Evolutionary conservation across 2,329 filamentous ascomycete genomes (phyloP), one percentile per base, ranked within the genome.

Genomic region (Alternaria triticimaculans): DNA sequence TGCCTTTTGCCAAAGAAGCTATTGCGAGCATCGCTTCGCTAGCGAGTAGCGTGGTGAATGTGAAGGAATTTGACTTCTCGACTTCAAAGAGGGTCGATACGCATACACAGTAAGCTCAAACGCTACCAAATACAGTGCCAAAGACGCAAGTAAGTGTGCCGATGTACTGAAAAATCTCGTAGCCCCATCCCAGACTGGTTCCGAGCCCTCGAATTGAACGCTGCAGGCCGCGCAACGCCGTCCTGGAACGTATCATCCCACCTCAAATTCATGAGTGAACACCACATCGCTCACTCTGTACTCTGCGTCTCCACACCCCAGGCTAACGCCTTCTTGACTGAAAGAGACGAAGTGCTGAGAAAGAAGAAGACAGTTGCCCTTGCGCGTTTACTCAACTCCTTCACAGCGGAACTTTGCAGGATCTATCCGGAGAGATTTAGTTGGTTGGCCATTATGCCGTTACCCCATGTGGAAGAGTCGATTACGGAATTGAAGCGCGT

Each of bases 371-470:
- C 78, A 1, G 28, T 73, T 9, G 78, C 77, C 10, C 64, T 80
- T 0, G 77, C 77, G 2, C 63, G 78, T 6, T 26, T 81, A n/a
- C 59, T 80, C 58, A 81, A 80, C 48, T 77, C 77, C 48, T 80
- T 69, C 33, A 56, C 58, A 1, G 72, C 72, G 2, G 71, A 74
- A 41, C 55, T 79, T 21, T 73, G 68, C 44, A 57, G 66, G 4
- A 48, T 71, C 3, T 75, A 67, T 60, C 75, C 77, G 0, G 68
- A 73, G 20, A 49, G 71, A 46, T 80, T 78, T 54, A 72, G 65
- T 37, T 78, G 69, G 66, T 15, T 78, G 50, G 73, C 71, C 5
- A 67, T 76, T 8, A 69, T 70, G 57, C 71, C 74, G 51, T 58
- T 78, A 55, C 77, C 77, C 44, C 74, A 77, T 70, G 71, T 75